Percentiles rank a stretch among this genome's conserved stretches.
phyloP scores from a whole-genome alignment of 2,329 filamentous ascomycete species.

The Colletotrichum coccodes region DNA sequence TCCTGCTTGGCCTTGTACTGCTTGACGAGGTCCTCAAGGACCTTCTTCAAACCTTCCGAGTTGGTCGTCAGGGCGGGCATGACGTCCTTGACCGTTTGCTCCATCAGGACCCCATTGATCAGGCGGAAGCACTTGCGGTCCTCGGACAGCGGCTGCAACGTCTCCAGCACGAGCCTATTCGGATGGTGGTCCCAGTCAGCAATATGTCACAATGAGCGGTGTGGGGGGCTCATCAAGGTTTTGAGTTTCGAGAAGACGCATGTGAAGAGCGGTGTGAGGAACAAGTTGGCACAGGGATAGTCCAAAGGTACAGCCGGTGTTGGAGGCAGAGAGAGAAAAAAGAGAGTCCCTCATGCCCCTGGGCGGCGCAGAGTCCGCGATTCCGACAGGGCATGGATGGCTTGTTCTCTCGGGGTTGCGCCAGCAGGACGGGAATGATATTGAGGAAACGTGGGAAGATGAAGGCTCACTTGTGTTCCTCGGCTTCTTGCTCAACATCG shows the following conservation, averaged over 20 bases:
- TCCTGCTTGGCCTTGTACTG: slow-evolving; percentile 96
- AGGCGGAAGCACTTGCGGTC: slow-evolving; percentile 98
- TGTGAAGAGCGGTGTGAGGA: slow-evolving; percentile 28
- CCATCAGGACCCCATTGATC: slow-evolving; percentile 96
- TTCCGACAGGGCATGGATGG: neutral
- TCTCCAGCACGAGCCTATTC: slow-evolving; percentile 91
- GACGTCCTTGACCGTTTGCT: slow-evolving; percentile 93
- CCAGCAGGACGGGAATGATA: slow-evolving; percentile 14
- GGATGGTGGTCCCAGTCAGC: neutral
- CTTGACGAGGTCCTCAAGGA: slow-evolving; percentile 93
- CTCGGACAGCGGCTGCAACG: slow-evolving; percentile 80
- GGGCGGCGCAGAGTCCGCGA: neutral
- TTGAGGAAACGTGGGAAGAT: slow-evolving; percentile 26
- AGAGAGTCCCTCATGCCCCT: neutral
- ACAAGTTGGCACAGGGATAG: neutral
- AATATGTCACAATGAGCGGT: slow-evolving; percentile 7
- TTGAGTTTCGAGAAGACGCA: neutral
- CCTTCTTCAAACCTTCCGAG: slow-evolving; percentile 91
- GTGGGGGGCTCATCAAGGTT: neutral
- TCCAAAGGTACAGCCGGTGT: slow-evolving; percentile 30
- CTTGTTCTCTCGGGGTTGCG: neutral
- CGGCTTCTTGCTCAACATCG: slow-evolving; percentile 95
- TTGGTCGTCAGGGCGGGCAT: slow-evolving; percentile 92
- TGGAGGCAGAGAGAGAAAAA: neutral
- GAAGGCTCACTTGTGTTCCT: slow-evolving; percentile 90